Percentiles rank a stretch among this genome's conserved stretches.
phyloP scores from a whole-genome alignment of 2,329 filamentous ascomycete genomes.

The Hortaea werneckii region DNA sequence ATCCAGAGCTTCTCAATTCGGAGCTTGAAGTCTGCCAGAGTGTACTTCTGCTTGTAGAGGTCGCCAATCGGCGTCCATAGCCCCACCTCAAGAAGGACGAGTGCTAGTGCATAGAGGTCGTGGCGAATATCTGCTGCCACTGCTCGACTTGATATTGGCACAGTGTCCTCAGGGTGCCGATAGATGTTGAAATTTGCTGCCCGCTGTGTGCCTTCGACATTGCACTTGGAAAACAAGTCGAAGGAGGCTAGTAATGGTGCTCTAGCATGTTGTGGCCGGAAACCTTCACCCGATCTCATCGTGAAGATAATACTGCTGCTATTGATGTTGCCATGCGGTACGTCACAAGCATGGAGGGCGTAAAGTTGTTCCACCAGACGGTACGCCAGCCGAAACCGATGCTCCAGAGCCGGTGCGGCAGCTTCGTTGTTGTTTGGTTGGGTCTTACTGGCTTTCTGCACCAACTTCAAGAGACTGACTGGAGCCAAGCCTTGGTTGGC shows the following conservation, averaged over 20 bases:
- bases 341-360: slow-evolving; percentile 58
- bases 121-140: slow-evolving; percentile 40
- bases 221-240: slow-evolving; percentile 56
- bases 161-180: slow-evolving; percentile 50
- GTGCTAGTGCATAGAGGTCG: slow-evolving; percentile 64
- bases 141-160: slow-evolving; percentile 27
- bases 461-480: slow-evolving; percentile 36
- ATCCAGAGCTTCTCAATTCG: slow-evolving; percentile 55
- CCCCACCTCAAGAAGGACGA: slow-evolving; percentile 64
- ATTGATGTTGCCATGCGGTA: slow-evolving; percentile 61
- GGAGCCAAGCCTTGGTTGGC: slow-evolving; percentile 38
- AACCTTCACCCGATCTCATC: slow-evolving; percentile 32
- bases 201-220: slow-evolving; percentile 37
- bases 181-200: slow-evolving; percentile 46
- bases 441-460: slow-evolving; percentile 36
- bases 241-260: slow-evolving; percentile 63
- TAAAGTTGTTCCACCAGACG: slow-evolving; percentile 65
- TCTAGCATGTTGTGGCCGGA: slow-evolving; percentile 47
- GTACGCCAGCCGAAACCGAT: slow-evolving; percentile 64
- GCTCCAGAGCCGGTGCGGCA: slow-evolving; percentile 55
- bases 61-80: slow-evolving; percentile 60
- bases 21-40: slow-evolving; percentile 51
- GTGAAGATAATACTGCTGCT: slow-evolving; percentile 61
- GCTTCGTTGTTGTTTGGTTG: slow-evolving; percentile 31
- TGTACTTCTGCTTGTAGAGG: slow-evolving; percentile 49